Conservation (phyloP, 2,329 filamentous ascomycete genomes). For the Fusarium piperis region DNA sequence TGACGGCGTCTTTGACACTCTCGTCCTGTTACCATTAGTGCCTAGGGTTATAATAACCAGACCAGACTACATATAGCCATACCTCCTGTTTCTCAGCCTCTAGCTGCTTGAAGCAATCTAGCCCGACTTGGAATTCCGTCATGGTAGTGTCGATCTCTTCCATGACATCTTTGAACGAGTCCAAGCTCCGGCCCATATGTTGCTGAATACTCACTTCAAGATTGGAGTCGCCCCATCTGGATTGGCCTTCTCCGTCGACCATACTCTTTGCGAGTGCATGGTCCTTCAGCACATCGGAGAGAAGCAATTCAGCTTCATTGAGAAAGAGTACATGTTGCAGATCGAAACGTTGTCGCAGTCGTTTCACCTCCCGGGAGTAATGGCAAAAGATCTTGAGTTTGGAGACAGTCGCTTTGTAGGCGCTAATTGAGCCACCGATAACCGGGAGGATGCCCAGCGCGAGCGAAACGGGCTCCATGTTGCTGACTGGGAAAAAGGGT, state of each 20-base stretch:
- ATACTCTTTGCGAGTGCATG: background rate
- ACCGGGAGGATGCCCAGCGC: background rate
- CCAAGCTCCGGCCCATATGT: background rate
- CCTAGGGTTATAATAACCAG: background rate
- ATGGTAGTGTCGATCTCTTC: background rate
- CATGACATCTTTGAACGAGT: background rate
- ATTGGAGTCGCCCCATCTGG: background rate
- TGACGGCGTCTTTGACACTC: background rate
- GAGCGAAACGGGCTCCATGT: slow-evolving; percentile 1
- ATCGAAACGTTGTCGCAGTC: background rate
- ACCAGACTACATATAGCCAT: background rate
- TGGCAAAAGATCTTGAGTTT: slow-evolving; percentile 5
- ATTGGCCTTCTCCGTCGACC: background rate
- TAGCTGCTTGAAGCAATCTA: background rate
- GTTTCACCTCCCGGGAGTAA: background rate
- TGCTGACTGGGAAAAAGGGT: background rate
- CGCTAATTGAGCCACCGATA: background rate
- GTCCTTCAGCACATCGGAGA: background rate
- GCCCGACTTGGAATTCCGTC: background rate
- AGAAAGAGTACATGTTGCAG: background rate
- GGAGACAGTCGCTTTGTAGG: background rate
- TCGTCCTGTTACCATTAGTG: background rate
- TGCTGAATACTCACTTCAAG: background rate
- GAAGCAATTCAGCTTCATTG: background rate
- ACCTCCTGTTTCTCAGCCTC: background rate